Base-by-base conservation (phyloP, 768 basidiomycete species). In the Collybia mongolica region DNA sequence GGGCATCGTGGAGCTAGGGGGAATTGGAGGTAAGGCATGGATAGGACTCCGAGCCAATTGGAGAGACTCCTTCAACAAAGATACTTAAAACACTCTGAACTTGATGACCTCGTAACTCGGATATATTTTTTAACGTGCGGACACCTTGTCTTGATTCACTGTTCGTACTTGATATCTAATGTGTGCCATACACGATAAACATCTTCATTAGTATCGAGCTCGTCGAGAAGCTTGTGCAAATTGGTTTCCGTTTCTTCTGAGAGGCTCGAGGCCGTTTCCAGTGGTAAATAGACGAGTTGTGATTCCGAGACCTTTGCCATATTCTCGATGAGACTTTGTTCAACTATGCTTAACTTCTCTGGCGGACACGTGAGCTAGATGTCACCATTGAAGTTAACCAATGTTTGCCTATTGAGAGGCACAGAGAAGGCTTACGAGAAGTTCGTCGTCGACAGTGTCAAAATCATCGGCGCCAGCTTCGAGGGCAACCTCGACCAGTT, bases 141-240 rank as follows among this genome's bases (percentile, higher is more conserved):
- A 8, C 37, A 47, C 37, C 32, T 19, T 20, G 12, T 47, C 38
- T 36, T 47, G 12, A 9, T 15, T 35, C 17, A 28, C 23, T 20
- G 15, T 20, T 26, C 42, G 23, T 32, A 32, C 32, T 32, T 32
- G 32, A 6, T 48, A 49, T 39, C 14, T 38, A 39, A 29, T 23
- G 38, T 35, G 20, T 28, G 38, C 70, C 79, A 85, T 20, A 87
- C 80, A 49, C 73, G 74, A 49, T 80, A 65, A 11, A 77, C 78
- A 59, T 87, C 86, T 46, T 79, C 80, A 51, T 80, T 68, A 19
- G 69, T 78, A 62, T 84, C 82, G 44, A 88, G 62, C 4, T 71
- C 74, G 38, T 77, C 72, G 17, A 84, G 65, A 18, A 88, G 66
- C 9, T 62, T 60, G 26, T 70, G 67, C 6, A 86, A 60, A 41